Conservation (phyloP, 371 early-diverging fungal species). For the Syncephalastrum racemosum region DNA sequence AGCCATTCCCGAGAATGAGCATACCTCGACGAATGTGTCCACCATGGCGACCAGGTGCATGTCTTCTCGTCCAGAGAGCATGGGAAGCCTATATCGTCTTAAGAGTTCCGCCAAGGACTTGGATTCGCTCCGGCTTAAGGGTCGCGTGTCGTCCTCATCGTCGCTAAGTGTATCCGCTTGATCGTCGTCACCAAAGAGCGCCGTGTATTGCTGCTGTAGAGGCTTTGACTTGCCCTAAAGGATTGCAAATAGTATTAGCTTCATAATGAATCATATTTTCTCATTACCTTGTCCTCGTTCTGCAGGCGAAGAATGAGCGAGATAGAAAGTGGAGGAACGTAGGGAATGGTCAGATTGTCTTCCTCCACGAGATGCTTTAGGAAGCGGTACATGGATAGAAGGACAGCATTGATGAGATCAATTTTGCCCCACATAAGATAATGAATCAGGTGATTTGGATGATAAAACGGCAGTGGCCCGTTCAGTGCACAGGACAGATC, state of each 20-base stretch:
- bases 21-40: slow-evolving; percentile 63
- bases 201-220: slow-evolving; percentile 17
- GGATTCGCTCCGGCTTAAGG: slow-evolving; percentile 30
- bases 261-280: neutral
- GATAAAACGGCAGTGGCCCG: slow-evolving; percentile 73
- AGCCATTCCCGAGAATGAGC: neutral
- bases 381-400: slow-evolving; percentile 50
- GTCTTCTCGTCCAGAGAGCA: slow-evolving; percentile 43
- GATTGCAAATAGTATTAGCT: neutral
- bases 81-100: slow-evolving; percentile 44
- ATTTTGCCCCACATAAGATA: slow-evolving; percentile 80
- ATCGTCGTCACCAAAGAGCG: slow-evolving; percentile 38
- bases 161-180: slow-evolving; percentile 13
- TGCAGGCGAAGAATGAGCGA: slow-evolving; percentile 53
- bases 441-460: slow-evolving; percentile 72
- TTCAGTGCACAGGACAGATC: slow-evolving; percentile 56
- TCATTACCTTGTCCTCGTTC: slow-evolving; percentile 36
- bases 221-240: slow-evolving; percentile 6
- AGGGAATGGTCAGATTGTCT: slow-evolving; percentile 35
- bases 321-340: slow-evolving; percentile 52
- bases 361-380: slow-evolving; percentile 51
- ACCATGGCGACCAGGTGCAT: slow-evolving; percentile 61
- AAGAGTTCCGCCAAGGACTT: slow-evolving; percentile 32
- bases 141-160: slow-evolving; percentile 31
- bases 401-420: slow-evolving; percentile 63